phyloP scores from a whole-genome alignment of 345 rosid species.

The Gossypioides kirkii region DNA sequence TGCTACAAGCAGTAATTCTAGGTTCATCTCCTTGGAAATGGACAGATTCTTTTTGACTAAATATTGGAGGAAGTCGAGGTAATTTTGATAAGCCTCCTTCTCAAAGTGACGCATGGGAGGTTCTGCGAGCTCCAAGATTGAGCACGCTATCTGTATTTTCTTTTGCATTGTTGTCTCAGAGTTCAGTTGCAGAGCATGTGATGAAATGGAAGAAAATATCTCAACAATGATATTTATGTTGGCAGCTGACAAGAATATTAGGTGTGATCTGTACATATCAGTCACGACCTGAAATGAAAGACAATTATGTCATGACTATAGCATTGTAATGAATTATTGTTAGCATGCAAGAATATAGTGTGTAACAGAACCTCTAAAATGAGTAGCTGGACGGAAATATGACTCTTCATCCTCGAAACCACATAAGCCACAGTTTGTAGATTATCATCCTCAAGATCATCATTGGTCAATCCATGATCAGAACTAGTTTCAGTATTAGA shows the following conservation, averaged over 20 bases:
- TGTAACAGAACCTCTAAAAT: constrained; percentile 52
- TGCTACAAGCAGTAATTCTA: constrained; percentile 50
- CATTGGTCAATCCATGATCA: constrained; percentile 50
- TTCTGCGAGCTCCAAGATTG: constrained; percentile 60
- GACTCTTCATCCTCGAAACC: constrained; percentile 76
- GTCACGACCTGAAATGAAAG: constrained; percentile 53
- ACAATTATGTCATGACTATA: not conserved
- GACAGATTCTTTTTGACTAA: constrained; percentile 38
- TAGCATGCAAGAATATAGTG: not conserved
- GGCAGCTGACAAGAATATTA: constrained; percentile 40
- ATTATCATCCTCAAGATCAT: constrained; percentile 68
- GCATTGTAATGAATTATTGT: not conserved
- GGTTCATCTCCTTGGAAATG: constrained; percentile 42
- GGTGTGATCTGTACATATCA: constrained; percentile 53
- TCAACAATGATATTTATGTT: constrained; percentile 43
- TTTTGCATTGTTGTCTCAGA: constrained; percentile 42
- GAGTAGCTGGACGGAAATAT: constrained; percentile 70
- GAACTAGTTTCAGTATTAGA: constrained; percentile 52
- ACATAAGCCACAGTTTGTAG: constrained; percentile 74
- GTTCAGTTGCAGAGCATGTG: constrained; percentile 66
- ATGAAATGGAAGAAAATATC: constrained; percentile 54
- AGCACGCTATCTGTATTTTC: constrained; percentile 76
- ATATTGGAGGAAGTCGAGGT: constrained; percentile 59
- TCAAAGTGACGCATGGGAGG: constrained; percentile 89
- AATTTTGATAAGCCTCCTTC: constrained; percentile 71